phyloP scores from a whole-genome alignment of 768 basidiomycete genomes.

The Rhizopogon sp. region DNA sequence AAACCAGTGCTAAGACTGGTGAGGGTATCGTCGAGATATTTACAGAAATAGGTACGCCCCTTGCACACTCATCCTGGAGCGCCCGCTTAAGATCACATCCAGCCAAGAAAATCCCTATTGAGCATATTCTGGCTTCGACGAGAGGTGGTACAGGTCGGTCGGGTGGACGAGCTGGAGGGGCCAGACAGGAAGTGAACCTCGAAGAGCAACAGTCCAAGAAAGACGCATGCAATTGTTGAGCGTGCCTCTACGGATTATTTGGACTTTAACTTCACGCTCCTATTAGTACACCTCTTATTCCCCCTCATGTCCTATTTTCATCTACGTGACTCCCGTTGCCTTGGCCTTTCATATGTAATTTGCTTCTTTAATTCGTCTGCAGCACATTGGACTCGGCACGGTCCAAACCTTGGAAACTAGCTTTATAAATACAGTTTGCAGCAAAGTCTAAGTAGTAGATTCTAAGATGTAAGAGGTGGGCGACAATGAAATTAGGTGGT shows the following conservation, averaged over 20 bases:
- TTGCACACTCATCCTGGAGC: background rate
- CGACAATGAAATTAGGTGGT: background rate
- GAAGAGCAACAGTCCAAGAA: slow-evolving; percentile 65
- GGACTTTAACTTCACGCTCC: slow-evolving; percentile 10
- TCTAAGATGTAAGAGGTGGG: background rate
- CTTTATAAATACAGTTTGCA: slow-evolving; percentile 4
- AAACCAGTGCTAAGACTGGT: slow-evolving; percentile 96
- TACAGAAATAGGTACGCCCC: slow-evolving; percentile 86
- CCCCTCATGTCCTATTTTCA: slow-evolving; percentile 13
- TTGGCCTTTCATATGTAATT: slow-evolving; percentile 20
- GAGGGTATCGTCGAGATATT: slow-evolving; percentile 95
- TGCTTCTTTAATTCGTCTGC: slow-evolving; percentile 20
- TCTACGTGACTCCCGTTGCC: slow-evolving; percentile 19
- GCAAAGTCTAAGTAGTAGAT: background rate
- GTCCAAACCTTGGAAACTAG: background rate
- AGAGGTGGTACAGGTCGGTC: slow-evolving; percentile 62
- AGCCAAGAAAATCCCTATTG: slow-evolving; percentile 90
- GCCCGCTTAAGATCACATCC: slow-evolving; percentile 3
- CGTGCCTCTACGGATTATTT: slow-evolving; percentile 7
- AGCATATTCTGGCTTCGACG: slow-evolving; percentile 86
- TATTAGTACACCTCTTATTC: background rate
- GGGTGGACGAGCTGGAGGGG: slow-evolving; percentile 48
- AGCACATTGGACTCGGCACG: slow-evolving; percentile 7
- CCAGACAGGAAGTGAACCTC: slow-evolving; percentile 59
- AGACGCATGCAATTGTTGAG: slow-evolving; percentile 80